phyloP scores from a whole-genome alignment of 257 asterid species.

The Solanum habrochaites region DNA sequence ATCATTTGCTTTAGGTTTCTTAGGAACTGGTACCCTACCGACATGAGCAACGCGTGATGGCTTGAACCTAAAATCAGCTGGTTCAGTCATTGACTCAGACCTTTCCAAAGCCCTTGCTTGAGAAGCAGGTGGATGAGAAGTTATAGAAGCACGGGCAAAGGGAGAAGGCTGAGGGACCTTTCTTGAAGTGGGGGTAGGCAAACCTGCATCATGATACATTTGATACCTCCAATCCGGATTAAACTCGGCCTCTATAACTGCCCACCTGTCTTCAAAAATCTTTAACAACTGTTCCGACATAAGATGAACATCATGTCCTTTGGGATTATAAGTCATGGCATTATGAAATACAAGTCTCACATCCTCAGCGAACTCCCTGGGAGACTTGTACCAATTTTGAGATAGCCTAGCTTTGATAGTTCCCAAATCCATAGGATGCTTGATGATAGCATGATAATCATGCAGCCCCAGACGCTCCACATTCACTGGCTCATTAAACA shows the following conservation, averaged over 20 bases:
- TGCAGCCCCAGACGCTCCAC: background rate
- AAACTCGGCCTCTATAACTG: conserved; percentile 7
- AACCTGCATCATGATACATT: conserved; percentile 6
- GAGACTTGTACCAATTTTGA: conserved; percentile 4
- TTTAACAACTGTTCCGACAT: conserved; percentile 10
- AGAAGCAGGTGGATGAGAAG: background rate
- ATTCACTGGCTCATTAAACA: conserved; percentile 9
- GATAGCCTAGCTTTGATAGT: conserved; percentile 7
- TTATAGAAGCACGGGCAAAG: background rate
- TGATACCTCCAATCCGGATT: conserved; percentile 9
- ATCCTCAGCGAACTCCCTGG: conserved; percentile 9
- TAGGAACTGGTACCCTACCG: conserved; percentile 5
- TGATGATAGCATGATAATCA: conserved; percentile 9
- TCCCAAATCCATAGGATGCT: conserved; percentile 17
- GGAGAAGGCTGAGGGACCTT: background rate
- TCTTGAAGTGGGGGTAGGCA: conserved; percentile 4
- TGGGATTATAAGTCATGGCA: conserved; percentile 17
- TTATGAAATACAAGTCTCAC: conserved; percentile 9
- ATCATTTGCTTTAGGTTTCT: conserved; percentile 17
- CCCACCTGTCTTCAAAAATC: conserved; percentile 17
- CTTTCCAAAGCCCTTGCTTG: conserved; percentile 5
- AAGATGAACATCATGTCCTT: conserved; percentile 16
- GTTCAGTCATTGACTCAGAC: background rate
- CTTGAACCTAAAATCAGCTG: background rate
- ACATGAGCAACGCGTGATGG: background rate